A percentile compares a stretch with the other conserved stretches of the same genome.
phyloP scores from a whole-genome alignment of 257 asterid genomes.

The Lantana camara region DNA sequence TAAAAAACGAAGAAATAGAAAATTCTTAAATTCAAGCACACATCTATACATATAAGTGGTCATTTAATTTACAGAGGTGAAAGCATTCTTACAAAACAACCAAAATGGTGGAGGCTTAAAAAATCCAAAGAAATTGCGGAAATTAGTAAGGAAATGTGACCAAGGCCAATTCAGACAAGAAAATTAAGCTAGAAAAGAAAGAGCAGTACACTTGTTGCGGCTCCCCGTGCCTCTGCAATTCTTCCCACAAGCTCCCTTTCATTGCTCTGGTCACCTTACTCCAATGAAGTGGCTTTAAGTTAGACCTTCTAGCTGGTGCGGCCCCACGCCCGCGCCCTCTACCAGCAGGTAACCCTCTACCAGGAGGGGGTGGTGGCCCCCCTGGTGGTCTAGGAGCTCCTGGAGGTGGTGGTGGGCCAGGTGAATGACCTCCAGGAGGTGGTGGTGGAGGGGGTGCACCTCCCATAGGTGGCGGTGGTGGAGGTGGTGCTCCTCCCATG shows the following conservation, averaged over 20 bases:
- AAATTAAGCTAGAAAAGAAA: slow-evolving; percentile 25
- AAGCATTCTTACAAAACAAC: background rate
- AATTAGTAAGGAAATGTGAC: slow-evolving; percentile 12
- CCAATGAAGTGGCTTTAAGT: slow-evolving; percentile 82
- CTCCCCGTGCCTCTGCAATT: slow-evolving; percentile 70
- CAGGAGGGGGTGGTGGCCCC: slow-evolving; percentile 50
- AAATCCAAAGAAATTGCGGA: slow-evolving; percentile 2
- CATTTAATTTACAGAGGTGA: background rate
- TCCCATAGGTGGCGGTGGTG: background rate
- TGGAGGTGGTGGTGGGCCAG: slow-evolving; percentile 40
- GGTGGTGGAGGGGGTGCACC: slow-evolving; percentile 35
- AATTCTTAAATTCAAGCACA: background rate
- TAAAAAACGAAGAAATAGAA: background rate
- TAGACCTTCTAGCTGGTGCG: slow-evolving; percentile 47
- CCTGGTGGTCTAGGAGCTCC: slow-evolving; percentile 24
- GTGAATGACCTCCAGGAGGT: slow-evolving; percentile 33
- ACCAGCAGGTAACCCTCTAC: slow-evolving; percentile 50
- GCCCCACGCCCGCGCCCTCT: slow-evolving; percentile 48
- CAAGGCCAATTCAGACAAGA: background rate
- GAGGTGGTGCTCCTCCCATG: slow-evolving; percentile 23
- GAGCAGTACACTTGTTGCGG: slow-evolving; percentile 68
- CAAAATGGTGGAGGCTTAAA: background rate
- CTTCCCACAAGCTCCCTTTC: slow-evolving; percentile 92
- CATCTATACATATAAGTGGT: background rate
- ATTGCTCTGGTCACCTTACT: slow-evolving; percentile 80